These are phyloP conservation scores for Auricularia sp. DNA, from an alignment of 768 basidiomycete genomes.

Conservation along the genomic window DNA sequence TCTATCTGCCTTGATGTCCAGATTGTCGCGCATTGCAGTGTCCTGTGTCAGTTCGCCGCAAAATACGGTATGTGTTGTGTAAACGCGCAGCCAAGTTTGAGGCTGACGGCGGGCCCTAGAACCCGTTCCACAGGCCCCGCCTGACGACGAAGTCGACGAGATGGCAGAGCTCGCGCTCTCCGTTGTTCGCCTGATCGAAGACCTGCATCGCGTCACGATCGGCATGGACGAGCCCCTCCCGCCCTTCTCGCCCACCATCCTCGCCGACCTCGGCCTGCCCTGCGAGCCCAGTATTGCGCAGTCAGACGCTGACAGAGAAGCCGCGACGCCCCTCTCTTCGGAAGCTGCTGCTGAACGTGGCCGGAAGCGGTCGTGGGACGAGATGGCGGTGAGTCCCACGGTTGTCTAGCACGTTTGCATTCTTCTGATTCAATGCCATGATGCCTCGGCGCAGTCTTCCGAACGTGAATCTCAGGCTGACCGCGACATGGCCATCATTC, in stretches of 20 bases:
- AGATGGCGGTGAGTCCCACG: constrained; percentile 10
- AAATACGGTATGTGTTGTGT: not conserved
- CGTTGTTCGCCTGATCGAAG: constrained; percentile 61
- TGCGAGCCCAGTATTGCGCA: constrained; percentile 14
- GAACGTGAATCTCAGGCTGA: constrained; percentile 57
- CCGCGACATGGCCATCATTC: constrained; percentile 78
- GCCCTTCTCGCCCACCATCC: not conserved
- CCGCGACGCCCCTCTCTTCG: not conserved
- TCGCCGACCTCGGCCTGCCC: not conserved
- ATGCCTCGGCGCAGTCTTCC: constrained; percentile 12
- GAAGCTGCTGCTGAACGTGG: not conserved
- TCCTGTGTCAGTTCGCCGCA: not conserved
- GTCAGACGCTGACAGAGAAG: constrained; percentile 11
- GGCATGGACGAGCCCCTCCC: constrained; percentile 10
- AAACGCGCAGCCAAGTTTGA: not conserved
- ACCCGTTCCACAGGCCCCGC: not conserved
- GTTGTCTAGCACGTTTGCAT: constrained; percentile 1
- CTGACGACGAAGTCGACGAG: constrained; percentile 44
- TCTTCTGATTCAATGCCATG: constrained; percentile 2
- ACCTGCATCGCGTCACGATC: constrained; percentile 37
- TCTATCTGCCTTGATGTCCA: not conserved
- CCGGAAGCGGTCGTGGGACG: constrained; percentile 11
- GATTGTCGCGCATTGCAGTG: not conserved
- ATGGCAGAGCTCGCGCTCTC: constrained; percentile 59
- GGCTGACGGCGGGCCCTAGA: not conserved